Evolutionary conservation across 1,284 basidiomycete genomes (phyloP), one percentile per base, ranked within the genome.

Genomic region (Polyporus tsugae): DNA sequence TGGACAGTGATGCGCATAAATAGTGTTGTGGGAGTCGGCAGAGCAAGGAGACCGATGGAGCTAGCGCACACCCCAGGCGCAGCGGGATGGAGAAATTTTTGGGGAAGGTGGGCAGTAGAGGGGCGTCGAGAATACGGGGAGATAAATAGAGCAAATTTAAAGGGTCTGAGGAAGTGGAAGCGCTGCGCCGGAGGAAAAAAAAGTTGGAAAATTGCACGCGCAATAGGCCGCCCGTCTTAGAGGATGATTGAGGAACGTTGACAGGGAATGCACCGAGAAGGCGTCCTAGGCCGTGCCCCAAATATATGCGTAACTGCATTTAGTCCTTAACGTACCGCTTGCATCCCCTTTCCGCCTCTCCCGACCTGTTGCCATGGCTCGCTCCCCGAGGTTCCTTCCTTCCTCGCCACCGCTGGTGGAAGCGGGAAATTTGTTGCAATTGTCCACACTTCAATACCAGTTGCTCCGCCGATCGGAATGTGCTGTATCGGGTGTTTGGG

Each of bases 241-340:
- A 58, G 55, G 55, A 58, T 38, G 55, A 58, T 58, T 58, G 55
- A 58, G 55, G 55, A 58, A 33, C 3, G 55, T 38, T 36, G 53
- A 35, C 53, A 55, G 53, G 53, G 29, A 55, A 55, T 22, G 55
- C 35, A 35, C 35, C 36, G 3, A n/a, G 33, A 38, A 17, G 55
- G n/a, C n/a, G 55, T 38, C 55, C 35, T 38, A 17, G 19, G 33
- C 35, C 19, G n/a, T 15, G 33, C 19, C 36, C 55, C 38, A 6
- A 4, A 10, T 58, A 55, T 10, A 35, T 13, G 55, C 17, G n/a
- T 35, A 13, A 9, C 55, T 38, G 19, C 33, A 58, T 58, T 38
- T 36, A 5, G 55, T 13, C 35, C 35, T 10, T 11, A n/a, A n/a
- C 19, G 29, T 38, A 36, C 55, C 36, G 10, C 55, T 22, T 22